Percentiles rank a stretch among this genome's conserved stretches.
These are phyloP conservation scores for Epichloe elymi DNA, from an alignment of 2,329 filamentous ascomycete genomes.

Conservation along the genomic window DNA sequence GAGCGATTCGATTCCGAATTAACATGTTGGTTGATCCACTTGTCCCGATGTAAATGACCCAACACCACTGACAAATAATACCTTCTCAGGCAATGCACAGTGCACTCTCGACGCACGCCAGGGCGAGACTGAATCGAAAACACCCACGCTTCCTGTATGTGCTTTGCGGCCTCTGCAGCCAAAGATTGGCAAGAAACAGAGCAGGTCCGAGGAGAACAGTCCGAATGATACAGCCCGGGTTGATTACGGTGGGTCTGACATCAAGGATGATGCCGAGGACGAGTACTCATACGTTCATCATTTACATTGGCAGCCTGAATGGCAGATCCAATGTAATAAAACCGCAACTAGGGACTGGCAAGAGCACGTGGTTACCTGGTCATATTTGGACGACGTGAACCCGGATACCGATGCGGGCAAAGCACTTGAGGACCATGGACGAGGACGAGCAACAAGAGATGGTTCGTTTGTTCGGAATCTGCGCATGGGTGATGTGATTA, in stretches of 20 bases:
- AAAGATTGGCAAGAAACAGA: constrained; percentile 7
- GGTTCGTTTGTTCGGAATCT: constrained; percentile 43
- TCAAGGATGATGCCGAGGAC: constrained; percentile 3
- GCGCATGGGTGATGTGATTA: constrained; percentile 47
- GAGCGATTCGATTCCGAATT: constrained; percentile 36
- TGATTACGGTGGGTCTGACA: neutral
- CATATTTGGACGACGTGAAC: constrained; percentile 32
- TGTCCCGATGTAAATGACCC: neutral
- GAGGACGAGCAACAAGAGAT: constrained; percentile 35
- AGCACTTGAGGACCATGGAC: constrained; percentile 28
- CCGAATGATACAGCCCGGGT: neutral
- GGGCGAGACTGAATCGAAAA: constrained; percentile 9
- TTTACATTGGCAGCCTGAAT: constrained; percentile 20
- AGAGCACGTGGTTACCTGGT: constrained; percentile 40
- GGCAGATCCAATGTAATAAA: constrained; percentile 36
- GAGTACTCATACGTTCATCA: constrained; percentile 24
- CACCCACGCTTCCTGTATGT: constrained; percentile 19
- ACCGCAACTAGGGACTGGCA: constrained; percentile 20
- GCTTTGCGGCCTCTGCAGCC: constrained; percentile 26
- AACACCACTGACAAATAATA: constrained; percentile 1
- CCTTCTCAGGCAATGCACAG: constrained; percentile 13
- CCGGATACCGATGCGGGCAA: constrained; percentile 27
- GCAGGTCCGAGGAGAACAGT: neutral
- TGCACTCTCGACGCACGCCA: constrained; percentile 18
- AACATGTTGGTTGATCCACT: constrained; percentile 13